Evolutionary conservation across 306 rosid species (phyloP).

Genomic region (Quercus parvula): DNA sequence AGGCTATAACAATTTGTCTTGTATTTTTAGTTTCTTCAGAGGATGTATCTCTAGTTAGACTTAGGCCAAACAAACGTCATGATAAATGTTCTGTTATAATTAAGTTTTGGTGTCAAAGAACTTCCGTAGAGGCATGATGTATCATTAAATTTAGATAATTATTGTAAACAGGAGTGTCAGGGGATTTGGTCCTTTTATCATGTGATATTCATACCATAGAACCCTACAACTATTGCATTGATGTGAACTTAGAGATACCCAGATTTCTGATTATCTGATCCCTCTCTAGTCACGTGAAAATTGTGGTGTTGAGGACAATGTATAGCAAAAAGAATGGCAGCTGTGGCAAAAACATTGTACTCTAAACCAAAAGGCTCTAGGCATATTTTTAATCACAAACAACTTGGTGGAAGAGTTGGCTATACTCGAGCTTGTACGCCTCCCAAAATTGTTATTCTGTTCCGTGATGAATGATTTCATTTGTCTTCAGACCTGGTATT

Average conservation of each 20-base stretch:
- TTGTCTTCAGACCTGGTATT: too few relatives aligned
- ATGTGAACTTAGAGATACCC: not conserved
- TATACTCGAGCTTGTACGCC: too few relatives aligned
- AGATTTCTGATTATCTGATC: not conserved
- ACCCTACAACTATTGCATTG: too few relatives aligned
- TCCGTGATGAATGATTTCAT: too few relatives aligned
- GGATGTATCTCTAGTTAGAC: slow-evolving; percentile 30
- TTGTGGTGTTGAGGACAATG: too few relatives aligned
- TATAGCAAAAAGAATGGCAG: too few relatives aligned
- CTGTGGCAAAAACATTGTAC: too few relatives aligned
- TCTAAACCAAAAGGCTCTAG: too few relatives aligned
- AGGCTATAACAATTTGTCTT: slow-evolving; percentile 21
- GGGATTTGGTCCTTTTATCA: not conserved
- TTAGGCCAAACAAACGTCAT: slow-evolving; percentile 36
- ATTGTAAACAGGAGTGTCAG: slow-evolving; percentile 9
- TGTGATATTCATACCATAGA: not conserved
- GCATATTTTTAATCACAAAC: too few relatives aligned
- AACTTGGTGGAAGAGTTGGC: too few relatives aligned
- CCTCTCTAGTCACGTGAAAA: not conserved
- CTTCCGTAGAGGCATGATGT: slow-evolving; percentile 18
- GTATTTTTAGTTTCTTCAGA: slow-evolving; percentile 34
- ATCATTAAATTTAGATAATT: slow-evolving; percentile 17
- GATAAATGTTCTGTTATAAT: slow-evolving; percentile 26
- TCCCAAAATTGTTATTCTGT: too few relatives aligned
- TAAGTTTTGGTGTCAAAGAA: slow-evolving; percentile 37